Evolutionary conservation across 108 stramenopile genomes (phyloP), one percentile per base, ranked within the genome.

Genomic region (Cafeteria roenbergensis): DNA sequence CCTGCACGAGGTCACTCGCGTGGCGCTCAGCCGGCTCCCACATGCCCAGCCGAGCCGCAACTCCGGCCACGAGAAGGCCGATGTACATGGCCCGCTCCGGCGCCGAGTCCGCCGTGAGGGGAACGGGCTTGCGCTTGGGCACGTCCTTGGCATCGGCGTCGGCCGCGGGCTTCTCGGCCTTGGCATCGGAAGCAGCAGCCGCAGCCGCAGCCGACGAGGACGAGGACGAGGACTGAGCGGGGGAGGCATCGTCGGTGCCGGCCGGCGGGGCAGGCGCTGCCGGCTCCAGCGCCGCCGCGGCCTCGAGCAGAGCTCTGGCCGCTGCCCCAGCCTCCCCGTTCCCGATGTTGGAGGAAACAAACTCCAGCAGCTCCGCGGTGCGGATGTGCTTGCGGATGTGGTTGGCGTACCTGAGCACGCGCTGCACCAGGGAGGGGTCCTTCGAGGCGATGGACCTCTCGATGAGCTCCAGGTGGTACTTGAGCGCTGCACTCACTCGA

Each of bases 401-500:
- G n/a, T 21, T 36, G 35, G 34, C 36, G 32, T 42, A 36, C 31
- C 57, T 32, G 21, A 67, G 57, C 35, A 55, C 66, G 37, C 66
- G 55, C 57, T 34, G 35, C 35, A 67, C 8, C 9, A 28, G 17
- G 9, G 25, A 26, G 27, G 55, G 55, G 1, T 67, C 55, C 14
- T 34, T 56, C 22, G 24, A 26, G 27, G 35, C 50, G 28, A 58
- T 57, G 51, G 35, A 57, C 35, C 17, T 28, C 35, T 58, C 57
- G 6, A 67, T 14, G 8, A 67, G 26, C 66, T 33, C 53, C 26
- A 67, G 34, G 33, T 67, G 34, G 56, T 67, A 32, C 32, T 57
- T 31, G 29, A 67, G 48, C 26, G 37, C 42, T n/a, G n/a, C n/a
- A n/a, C n/a, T n/a, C n/a, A n/a, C n/a, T n/a, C n/a, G n/a, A n/a